Base-by-base conservation (phyloP, 2,329 filamentous ascomycete genomes). In the Cytospora piceae region DNA sequence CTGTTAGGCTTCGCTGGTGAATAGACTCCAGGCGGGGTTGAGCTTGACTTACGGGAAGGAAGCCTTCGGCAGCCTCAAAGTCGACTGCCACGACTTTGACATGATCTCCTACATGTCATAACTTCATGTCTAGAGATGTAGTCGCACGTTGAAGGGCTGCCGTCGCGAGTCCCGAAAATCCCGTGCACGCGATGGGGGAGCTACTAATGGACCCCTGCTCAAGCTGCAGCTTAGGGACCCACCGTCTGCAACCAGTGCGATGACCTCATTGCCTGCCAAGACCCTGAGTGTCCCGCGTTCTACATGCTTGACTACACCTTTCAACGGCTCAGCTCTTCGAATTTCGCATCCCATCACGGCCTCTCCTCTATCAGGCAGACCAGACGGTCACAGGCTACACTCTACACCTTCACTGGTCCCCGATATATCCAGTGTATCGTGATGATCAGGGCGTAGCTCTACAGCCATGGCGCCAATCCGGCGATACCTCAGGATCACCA, bases 401-500 rank as follows among this genome's bases (percentile, higher is more conserved):
- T 24, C 46, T 49, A n/a, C 20, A 5, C 46, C 24, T 20, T 11
- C 22, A 24, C 46, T 24, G n/a, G n/a, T 22, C n/a, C n/a, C 9
- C 11, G 11, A 1, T 12, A 52, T 9, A 46, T 32, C 11, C 42
- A 20, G n/a, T 42, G 20, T 54, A 6, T 42, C 53, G 14, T 29
- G 22, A 14, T 46, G 20, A 31, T n/a, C 39, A 20, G 29, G 34
- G 53, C 29, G 51, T 29, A 52, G 31, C 54, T 20, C 42, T 24
- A 12, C 58, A 60, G 55, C 53, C 53, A 97, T 97, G 94, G 90
- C 93, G 15, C 94, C 94, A 14, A 87, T 97, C 57, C 88, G 94
- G 66, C 87, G 94, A 72, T 97, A 98, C 76, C 84, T 98, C 63
- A 88, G 94, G 61, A 96, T 98, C 72, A 94, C 91, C 63, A 94